Evolutionary conservation across 352 stramenopile genomes (phyloP).

Genomic region (Phytopythium oedochilum): DNA sequence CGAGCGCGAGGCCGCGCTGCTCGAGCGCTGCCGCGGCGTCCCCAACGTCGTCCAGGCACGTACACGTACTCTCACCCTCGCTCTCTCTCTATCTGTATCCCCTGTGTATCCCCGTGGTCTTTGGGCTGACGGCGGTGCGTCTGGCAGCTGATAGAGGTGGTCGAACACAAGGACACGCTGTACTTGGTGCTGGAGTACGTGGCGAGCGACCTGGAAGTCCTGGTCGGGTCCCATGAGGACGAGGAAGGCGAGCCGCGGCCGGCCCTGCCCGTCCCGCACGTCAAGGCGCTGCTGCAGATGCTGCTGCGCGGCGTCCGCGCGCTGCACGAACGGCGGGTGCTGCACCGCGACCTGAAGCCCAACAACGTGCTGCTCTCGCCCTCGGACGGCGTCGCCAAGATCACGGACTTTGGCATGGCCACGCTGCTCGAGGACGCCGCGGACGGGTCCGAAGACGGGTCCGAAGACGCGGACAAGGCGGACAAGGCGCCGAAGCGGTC

Average conservation of each 20-base stretch:
- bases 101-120: not conserved
- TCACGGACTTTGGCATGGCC: slow-evolving; percentile 84
- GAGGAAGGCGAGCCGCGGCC: slow-evolving; percentile 12
- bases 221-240: slow-evolving; percentile 20
- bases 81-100: no score
- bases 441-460: no score
- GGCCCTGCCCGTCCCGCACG: slow-evolving; percentile 36
- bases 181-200: slow-evolving; percentile 78
- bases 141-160: slow-evolving; percentile 45
- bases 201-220: slow-evolving; percentile 68
- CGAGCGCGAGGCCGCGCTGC: slow-evolving; percentile 42
- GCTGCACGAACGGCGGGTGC: slow-evolving; percentile 46
- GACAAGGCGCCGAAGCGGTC: slow-evolving; percentile 28
- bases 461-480: not conserved
- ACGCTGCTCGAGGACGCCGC: slow-evolving; percentile 19
- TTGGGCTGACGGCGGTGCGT: slow-evolving; percentile 1
- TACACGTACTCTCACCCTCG: not conserved
- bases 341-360: slow-evolving; percentile 81
- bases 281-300: slow-evolving; percentile 73
- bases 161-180: slow-evolving; percentile 57
- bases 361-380: slow-evolving; percentile 72
- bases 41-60: slow-evolving; percentile 56
- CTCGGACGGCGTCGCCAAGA: slow-evolving; percentile 42
- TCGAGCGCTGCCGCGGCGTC: slow-evolving; percentile 39
- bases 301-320: slow-evolving; percentile 54